These are phyloP conservation scores for Limonomyces culmigenus DNA, from an alignment of 1,284 basidiomycete species.

Conservation along the genomic window DNA sequence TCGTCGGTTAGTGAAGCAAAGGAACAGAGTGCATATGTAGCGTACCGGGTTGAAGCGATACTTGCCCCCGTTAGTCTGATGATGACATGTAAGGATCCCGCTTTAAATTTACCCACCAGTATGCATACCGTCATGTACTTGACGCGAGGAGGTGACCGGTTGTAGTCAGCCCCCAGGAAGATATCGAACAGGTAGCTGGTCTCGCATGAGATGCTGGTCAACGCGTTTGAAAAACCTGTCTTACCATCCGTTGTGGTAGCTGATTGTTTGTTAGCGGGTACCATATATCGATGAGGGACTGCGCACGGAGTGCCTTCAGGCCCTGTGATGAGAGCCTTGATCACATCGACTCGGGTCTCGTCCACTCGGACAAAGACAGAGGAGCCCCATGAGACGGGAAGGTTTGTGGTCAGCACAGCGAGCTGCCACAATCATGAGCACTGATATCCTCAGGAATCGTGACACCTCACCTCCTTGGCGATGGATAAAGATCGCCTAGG, in stretches of 20 bases:
- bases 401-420: slow-evolving; percentile 75
- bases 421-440: slow-evolving; percentile 30
- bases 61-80: slow-evolving; percentile 76
- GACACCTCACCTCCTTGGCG: slow-evolving; percentile 60
- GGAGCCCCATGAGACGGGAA: slow-evolving; percentile 82
- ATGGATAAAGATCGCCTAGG: slow-evolving; percentile 81
- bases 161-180: slow-evolving; percentile 72
- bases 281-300: slow-evolving; percentile 3
- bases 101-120: neutral
- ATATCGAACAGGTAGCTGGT: slow-evolving; percentile 70
- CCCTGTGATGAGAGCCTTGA: slow-evolving; percentile 80
- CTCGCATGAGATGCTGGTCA: slow-evolving; percentile 10
- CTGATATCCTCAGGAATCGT: slow-evolving; percentile 5
- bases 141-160: slow-evolving; percentile 64
- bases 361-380: slow-evolving; percentile 80
- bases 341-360: slow-evolving; percentile 76
- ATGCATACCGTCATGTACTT: slow-evolving; percentile 71
- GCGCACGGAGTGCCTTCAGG: slow-evolving; percentile 82
- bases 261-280: slow-evolving; percentile 12
- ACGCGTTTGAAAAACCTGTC: slow-evolving; percentile 4
- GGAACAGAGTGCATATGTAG: neutral
- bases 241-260: slow-evolving; percentile 73
- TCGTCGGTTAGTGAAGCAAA: neutral
- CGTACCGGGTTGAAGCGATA: slow-evolving; percentile 69
- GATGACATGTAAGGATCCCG: no score